These are phyloP conservation scores for Eucalyptus rudis DNA, from an alignment of 345 rosid species.

Conservation along the genomic window DNA sequence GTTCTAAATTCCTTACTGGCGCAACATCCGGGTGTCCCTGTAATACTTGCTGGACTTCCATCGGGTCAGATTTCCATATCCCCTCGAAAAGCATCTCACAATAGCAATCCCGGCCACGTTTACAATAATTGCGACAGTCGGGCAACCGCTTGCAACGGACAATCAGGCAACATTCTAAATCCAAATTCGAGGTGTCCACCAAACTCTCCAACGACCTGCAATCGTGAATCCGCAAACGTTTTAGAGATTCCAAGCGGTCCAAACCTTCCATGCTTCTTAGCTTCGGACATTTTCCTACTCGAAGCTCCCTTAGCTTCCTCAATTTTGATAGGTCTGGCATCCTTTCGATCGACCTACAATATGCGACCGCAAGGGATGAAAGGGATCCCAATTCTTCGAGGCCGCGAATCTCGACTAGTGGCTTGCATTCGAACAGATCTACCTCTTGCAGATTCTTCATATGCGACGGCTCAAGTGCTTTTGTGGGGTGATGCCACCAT, in stretches of 20 bases:
- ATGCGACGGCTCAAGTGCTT: not conserved
- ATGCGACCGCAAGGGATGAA: not conserved
- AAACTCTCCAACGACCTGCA: not conserved
- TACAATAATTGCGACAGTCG: rapidly evolving
- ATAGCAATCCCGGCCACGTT: not conserved
- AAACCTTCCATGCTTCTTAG: not conserved
- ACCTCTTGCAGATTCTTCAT: not conserved
- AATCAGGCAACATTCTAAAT: not conserved
- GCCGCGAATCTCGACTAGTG: not conserved
- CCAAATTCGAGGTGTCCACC: not conserved
- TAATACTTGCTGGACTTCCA: not conserved
- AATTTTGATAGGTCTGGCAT: not conserved
- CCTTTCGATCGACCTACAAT: not conserved
- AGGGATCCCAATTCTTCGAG: not conserved
- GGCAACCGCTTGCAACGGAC: not conserved
- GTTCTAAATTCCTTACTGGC: not conserved
- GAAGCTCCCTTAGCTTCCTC: too few relatives aligned
- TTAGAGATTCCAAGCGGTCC: not conserved
- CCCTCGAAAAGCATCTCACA: too few relatives aligned
- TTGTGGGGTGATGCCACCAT: rapidly evolving
- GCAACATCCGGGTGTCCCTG: not conserved
- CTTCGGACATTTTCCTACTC: not conserved
- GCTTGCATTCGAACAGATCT: not conserved
- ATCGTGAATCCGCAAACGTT: not conserved
- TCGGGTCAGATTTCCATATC: not conserved